Base-by-base conservation (phyloP, 352 stramenopile species). In the Aphanomyces astaci region DNA sequence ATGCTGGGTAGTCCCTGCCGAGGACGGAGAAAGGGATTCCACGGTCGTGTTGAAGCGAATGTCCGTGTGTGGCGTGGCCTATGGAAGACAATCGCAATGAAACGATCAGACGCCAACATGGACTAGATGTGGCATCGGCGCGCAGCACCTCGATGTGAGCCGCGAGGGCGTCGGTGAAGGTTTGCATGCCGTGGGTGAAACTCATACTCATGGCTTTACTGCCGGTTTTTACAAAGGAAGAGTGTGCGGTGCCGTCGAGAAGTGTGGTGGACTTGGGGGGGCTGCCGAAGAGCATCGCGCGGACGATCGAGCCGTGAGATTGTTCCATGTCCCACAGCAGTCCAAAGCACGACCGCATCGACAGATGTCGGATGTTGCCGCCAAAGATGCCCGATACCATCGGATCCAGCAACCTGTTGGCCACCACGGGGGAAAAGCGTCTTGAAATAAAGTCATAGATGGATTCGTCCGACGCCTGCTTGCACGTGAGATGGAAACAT, bases 331-430 rank as follows among this genome's bases (percentile, higher is more conserved):
- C 81, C 48, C 77, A 66, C 17, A 96, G 75, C 76, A 93, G 74
- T 7, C 76, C 72, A 57, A 96, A 93, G 71, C 88, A 96, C 33
- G 86, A 79, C 28, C 80, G 79, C 62, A 95, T 76, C 4, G 86
- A 94, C 30, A 96, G 75, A 13, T 87, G 66, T 36, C 73, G 74
- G 68, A 93, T 89, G 63, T 95, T 84, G 31, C 88, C 88, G n/a
- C 82, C 85, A 66, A 93, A 96, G 72, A 96, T 96, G 3, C 88
- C 88, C 4, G 84, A 93, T 4, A 76, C 71, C 65, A 96, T 80
- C 9, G 88, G 82, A 66, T 96, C 88, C 60, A 93, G 66, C 31
- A 96, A 77, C 2, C 73, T 75, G 62, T 96, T 81, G 0, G 88
- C 88, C 19, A 96, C 79, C 7, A 90, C 60, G 0, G 82, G 77